Evolutionary conservation across 2,329 filamentous ascomycete genomes (phyloP), one percentile per base, ranked within the genome.

Genomic region (Aspergillus bombycis): DNA sequence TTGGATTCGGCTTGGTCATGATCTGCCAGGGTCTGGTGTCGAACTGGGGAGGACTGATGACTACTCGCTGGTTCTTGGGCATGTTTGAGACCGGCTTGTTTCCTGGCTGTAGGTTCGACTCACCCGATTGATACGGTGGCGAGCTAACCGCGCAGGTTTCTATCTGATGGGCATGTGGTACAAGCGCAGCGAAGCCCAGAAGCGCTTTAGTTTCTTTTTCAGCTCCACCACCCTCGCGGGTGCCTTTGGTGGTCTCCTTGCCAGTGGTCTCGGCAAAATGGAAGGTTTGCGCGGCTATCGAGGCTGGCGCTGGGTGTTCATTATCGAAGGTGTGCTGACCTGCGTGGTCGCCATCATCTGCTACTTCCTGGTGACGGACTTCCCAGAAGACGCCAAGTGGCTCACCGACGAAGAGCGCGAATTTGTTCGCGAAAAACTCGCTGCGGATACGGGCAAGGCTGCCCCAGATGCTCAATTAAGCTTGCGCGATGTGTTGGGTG

Each of bases 151-250:
- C 14, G 32, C 53, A 79, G 77, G 77, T 53, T 81, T 82, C 70
- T 85, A 93, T 72, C 80, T 94, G 9, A 88, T 93, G 65, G 88
- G 91, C 62, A 94, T 94, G 89, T 80, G 78, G 93, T 99, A 98
- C 72, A 89, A 89, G 64, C 88, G 94, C 64, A 83, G 84, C 52
- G 95, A 98, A 79, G 93, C 94, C 2, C 94, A 98, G 79, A 92
- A 93, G 72, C 89, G 95, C 34, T 97, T 94, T 80, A 91, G 89
- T 19, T 94, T 98, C 82, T 98, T 98, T 84, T 98, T 98, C 83
- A 89, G 87, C 72, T 92, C 84, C 9, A 86, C 87, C 1, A 86
- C 85, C 1, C 79, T 88, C 1, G 86, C 87, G 2, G 86, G 87
- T 53, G 86, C 87, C 1, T 89, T 89, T 65, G 86, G 88, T 56